Evolutionary conservation across 306 rosid genomes (phyloP).

Genomic region (Castanea sativa): DNA sequence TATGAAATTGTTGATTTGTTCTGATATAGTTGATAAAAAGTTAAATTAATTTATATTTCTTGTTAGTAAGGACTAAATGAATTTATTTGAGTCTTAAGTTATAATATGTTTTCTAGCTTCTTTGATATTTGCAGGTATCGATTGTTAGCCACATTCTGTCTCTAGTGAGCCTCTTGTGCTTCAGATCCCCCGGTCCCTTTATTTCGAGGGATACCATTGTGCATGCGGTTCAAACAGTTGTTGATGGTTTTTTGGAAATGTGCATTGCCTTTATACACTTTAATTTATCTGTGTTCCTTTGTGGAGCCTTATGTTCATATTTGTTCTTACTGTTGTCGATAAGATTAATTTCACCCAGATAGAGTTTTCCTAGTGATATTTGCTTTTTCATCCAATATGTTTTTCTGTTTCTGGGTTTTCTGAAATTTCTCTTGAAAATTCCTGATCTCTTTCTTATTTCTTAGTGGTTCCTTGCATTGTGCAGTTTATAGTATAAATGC

Average conservation of each 20-base stretch:
- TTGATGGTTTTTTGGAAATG: slow-evolving; percentile 88
- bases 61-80: slow-evolving; percentile 8
- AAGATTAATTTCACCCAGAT: slow-evolving; percentile 83
- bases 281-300: not conserved
- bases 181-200: slow-evolving; percentile 65
- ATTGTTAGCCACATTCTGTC: slow-evolving; percentile 77
- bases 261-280: slow-evolving; percentile 30
- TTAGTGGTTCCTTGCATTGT: slow-evolving; percentile 22
- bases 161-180: slow-evolving; percentile 56
- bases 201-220: slow-evolving; percentile 57
- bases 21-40: slow-evolving; percentile 9
- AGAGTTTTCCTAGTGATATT: slow-evolving; percentile 78
- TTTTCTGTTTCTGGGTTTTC: not conserved
- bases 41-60: not conserved
- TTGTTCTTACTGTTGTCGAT: slow-evolving; percentile 51
- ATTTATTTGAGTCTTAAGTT: slow-evolving; percentile 4
- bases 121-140: slow-evolving; percentile 57
- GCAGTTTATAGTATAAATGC: slow-evolving; percentile 88
- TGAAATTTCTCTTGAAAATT: not conserved
- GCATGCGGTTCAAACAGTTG: slow-evolving; percentile 65
- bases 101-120: slow-evolving; percentile 8
- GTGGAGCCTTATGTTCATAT: slow-evolving; percentile 14
- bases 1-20: slow-evolving; percentile 5
- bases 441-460: slow-evolving; percentile 14
- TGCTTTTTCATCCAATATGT: not conserved